A percentile compares a stretch with the other conserved stretches of the same genome.
Evolutionary conservation across 208 protist species (phyloP).

Genomic region (Trypanosomatidae sp.): DNA sequence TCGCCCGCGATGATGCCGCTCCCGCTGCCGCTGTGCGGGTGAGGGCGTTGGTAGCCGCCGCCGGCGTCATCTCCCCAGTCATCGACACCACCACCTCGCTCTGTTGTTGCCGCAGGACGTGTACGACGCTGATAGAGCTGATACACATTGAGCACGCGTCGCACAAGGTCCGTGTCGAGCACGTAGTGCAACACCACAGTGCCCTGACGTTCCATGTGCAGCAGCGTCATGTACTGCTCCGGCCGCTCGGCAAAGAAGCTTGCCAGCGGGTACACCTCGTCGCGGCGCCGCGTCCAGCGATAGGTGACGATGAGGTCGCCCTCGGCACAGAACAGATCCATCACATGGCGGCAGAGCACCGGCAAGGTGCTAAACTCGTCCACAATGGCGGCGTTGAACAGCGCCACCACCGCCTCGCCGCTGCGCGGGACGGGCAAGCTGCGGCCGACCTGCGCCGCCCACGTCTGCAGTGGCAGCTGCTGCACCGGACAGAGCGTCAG

Average conservation of each 20-base stretch:
- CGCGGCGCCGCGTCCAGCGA: slow-evolving; percentile 16
- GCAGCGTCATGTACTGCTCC: slow-evolving; percentile 50
- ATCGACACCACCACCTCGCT: slow-evolving; percentile 21
- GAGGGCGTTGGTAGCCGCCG: too few relatives aligned
- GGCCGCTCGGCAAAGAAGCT: slow-evolving; percentile 64
- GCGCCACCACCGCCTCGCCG: slow-evolving; percentile 24
- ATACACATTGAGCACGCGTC: slow-evolving; percentile 35
- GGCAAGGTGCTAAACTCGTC: slow-evolving; percentile 66
- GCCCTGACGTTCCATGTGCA: slow-evolving; percentile 56
- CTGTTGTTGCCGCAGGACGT: slow-evolving; percentile 23
- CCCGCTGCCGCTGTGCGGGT: too few relatives aligned
- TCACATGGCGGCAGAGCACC: slow-evolving; percentile 36
- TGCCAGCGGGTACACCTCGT: slow-evolving; percentile 52
- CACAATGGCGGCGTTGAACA: slow-evolving; percentile 70
- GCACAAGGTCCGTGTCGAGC: slow-evolving; percentile 52
- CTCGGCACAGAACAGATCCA: slow-evolving; percentile 67
- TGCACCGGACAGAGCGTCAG: slow-evolving; percentile 30
- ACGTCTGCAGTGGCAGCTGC: slow-evolving; percentile 27
- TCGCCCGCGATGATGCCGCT: too few relatives aligned
- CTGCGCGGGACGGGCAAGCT: slow-evolving; percentile 8
- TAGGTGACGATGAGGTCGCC: slow-evolving; percentile 70
- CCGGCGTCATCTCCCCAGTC: too few relatives aligned
- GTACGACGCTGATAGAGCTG: slow-evolving; percentile 31
- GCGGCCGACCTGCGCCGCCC: slow-evolving; percentile 29
- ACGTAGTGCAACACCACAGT: slow-evolving; percentile 47